These are phyloP conservation scores for Mycena epipterygia DNA, from an alignment of 768 basidiomycete genomes.

Conservation along the genomic window DNA sequence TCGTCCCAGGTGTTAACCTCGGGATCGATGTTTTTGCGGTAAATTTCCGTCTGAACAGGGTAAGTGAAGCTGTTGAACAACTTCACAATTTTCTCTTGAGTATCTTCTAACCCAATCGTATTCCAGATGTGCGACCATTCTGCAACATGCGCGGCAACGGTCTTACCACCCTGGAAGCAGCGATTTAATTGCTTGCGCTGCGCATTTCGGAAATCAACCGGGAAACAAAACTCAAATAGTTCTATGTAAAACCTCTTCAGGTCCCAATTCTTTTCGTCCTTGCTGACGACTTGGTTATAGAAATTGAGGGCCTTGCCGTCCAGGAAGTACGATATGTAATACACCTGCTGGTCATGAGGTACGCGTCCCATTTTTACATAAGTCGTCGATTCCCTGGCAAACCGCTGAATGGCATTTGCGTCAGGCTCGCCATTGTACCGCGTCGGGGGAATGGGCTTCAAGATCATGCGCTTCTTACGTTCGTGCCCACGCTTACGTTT, in stretches of 20 bases:
- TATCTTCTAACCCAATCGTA: constrained; percentile 37
- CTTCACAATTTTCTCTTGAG: constrained; percentile 36
- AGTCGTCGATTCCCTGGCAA: neutral
- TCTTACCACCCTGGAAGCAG: constrained; percentile 14
- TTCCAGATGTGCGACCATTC: constrained; percentile 38
- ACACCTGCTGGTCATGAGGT: constrained; percentile 28
- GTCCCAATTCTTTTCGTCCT: constrained; percentile 35
- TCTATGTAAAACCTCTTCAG: constrained; percentile 47
- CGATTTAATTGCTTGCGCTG: constrained; percentile 3
- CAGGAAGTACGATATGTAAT: constrained; percentile 42
- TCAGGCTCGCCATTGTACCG: constrained; percentile 1
- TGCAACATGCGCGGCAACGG: constrained; percentile 40
- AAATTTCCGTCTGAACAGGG: constrained; percentile 30
- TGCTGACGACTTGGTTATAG: constrained; percentile 41
- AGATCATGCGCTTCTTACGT: too few species aligned
- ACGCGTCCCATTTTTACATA: constrained; percentile 31
- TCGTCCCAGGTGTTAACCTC: constrained; percentile 16
- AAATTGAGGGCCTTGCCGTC: constrained; percentile 46
- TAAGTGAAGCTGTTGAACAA: constrained; percentile 41
- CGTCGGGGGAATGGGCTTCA: too few species aligned
- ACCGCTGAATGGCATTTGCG: neutral
- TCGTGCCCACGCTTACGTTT: too few species aligned
- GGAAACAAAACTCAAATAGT: constrained; percentile 55
- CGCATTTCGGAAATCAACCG: constrained; percentile 37
- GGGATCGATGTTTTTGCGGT: constrained; percentile 31